Conservation (phyloP, 306 rosid genomes). For the Acacia melanoxylon region DNA sequence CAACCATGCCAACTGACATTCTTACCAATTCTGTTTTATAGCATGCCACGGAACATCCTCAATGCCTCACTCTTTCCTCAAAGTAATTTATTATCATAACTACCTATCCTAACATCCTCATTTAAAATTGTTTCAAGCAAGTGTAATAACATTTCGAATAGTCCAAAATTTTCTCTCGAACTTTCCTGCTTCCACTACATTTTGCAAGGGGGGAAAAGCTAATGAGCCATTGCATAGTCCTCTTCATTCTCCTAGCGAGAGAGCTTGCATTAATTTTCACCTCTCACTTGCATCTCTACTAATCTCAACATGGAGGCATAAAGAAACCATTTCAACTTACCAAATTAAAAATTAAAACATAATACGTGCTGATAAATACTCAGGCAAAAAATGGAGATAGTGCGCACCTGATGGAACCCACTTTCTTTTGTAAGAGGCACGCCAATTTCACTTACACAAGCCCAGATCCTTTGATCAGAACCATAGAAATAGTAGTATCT, state of each 20-base stretch:
- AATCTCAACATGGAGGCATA: background rate
- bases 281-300: background rate
- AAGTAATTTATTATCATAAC: background rate
- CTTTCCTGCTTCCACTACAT: background rate
- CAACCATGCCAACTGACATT: background rate
- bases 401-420: constrained; percentile 94
- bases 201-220: background rate
- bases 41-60: background rate
- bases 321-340: constrained; percentile 1
- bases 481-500: constrained; percentile 83
- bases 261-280: background rate
- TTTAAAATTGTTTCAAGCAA: background rate
- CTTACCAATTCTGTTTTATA: background rate
- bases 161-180: background rate
- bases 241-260: background rate
- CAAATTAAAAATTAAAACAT: constrained; percentile 1
- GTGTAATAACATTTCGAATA: background rate
- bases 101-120: background rate
- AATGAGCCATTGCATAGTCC: background rate
- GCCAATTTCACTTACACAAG: constrained; percentile 77
- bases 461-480: constrained; percentile 93
- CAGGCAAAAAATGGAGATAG: constrained; percentile 1
- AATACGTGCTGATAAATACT: background rate
- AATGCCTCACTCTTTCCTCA: background rate
- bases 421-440: constrained; percentile 67